These are phyloP conservation scores for Pseudozyma pruni DNA, from an alignment of 1,284 basidiomycete genomes.

Conservation along the genomic window DNA sequence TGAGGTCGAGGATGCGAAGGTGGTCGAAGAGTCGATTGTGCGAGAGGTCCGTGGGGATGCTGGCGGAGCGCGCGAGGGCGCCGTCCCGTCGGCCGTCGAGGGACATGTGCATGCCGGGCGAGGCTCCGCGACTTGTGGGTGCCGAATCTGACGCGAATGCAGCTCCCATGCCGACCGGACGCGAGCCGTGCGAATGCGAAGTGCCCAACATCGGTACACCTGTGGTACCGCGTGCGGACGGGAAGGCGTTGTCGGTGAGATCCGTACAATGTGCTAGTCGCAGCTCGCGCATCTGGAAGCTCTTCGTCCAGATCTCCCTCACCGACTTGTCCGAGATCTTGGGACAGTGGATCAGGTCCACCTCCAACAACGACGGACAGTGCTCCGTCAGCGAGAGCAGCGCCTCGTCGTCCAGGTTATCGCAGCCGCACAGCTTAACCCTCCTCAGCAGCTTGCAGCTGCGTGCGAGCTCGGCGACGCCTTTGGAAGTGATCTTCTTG, in stretches of 20 bases:
- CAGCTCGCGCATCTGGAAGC: slow-evolving; percentile 87
- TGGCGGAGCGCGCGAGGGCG: slow-evolving; percentile 18
- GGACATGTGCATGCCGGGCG: slow-evolving; percentile 24
- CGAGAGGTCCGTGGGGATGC: slow-evolving; percentile 37
- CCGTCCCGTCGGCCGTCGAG: slow-evolving; percentile 8
- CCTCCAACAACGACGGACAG: slow-evolving; percentile 89
- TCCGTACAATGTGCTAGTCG: slow-evolving; percentile 81
- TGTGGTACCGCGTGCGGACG: slow-evolving; percentile 70
- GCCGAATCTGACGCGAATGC: slow-evolving; percentile 36
- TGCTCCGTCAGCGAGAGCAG: slow-evolving; percentile 60
- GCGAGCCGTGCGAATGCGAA: slow-evolving; percentile 16
- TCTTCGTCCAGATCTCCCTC: slow-evolving; percentile 84
- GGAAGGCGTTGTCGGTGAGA: slow-evolving; percentile 88
- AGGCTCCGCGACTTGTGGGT: slow-evolving; percentile 41
- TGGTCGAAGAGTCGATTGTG: slow-evolving; percentile 58
- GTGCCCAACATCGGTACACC: slow-evolving; percentile 45
- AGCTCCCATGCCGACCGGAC: slow-evolving; percentile 12
- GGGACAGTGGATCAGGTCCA: slow-evolving; percentile 88
- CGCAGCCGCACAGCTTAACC: slow-evolving; percentile 66
- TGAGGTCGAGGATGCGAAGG: slow-evolving; percentile 72
- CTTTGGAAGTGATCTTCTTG: slow-evolving; percentile 80
- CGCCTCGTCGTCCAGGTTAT: slow-evolving; percentile 54
- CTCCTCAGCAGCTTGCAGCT: slow-evolving; percentile 80
- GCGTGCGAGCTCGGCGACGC: slow-evolving; percentile 82
- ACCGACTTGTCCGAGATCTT: slow-evolving; percentile 81